Evolutionary conservation across 2,329 filamentous ascomycete genomes (phyloP).

Genomic region (Xylariaceae sp.): DNA sequence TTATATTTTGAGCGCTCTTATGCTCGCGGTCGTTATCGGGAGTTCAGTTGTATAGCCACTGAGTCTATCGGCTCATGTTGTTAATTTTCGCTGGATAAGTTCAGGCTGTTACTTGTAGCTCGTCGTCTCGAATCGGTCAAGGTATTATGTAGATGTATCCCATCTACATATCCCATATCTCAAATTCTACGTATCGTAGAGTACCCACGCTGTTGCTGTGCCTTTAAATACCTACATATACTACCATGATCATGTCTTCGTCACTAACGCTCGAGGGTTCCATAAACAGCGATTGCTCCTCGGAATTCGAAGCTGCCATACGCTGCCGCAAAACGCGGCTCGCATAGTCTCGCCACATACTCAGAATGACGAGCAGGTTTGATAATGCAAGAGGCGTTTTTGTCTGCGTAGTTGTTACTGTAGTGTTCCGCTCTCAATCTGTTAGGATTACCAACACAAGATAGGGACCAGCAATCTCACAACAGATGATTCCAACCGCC

Average conservation of each 20-base stretch:
- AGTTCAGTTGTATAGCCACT: too few species aligned
- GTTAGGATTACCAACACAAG: not conserved
- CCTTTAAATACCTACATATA: not conserved
- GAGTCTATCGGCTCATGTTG: too few species aligned
- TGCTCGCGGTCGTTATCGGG: too few species aligned
- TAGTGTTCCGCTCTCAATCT: not conserved
- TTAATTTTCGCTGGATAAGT: too few species aligned
- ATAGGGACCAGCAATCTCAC: not conserved
- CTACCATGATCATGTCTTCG: not conserved
- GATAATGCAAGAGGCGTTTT: not conserved
- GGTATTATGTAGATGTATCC: too few species aligned
- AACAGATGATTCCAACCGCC: not conserved
- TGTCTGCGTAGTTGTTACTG: not conserved
- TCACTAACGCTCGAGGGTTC: not conserved
- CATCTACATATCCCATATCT: too few species aligned
- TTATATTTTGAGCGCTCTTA: too few species aligned
- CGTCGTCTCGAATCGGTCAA: too few species aligned
- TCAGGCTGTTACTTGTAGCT: too few species aligned
- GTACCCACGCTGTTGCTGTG: too few species aligned
- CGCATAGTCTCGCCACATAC: not conserved
- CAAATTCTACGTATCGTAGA: too few species aligned
- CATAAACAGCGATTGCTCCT: not conserved
- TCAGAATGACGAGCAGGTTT: not conserved
- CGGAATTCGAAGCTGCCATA: not conserved
- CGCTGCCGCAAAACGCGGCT: not conserved